Percentiles rank a stretch among this genome's conserved stretches.
Evolutionary conservation across 495 filamentous ascomycete genomes (phyloP).

Genomic region (Daldinia caldariorum): DNA sequence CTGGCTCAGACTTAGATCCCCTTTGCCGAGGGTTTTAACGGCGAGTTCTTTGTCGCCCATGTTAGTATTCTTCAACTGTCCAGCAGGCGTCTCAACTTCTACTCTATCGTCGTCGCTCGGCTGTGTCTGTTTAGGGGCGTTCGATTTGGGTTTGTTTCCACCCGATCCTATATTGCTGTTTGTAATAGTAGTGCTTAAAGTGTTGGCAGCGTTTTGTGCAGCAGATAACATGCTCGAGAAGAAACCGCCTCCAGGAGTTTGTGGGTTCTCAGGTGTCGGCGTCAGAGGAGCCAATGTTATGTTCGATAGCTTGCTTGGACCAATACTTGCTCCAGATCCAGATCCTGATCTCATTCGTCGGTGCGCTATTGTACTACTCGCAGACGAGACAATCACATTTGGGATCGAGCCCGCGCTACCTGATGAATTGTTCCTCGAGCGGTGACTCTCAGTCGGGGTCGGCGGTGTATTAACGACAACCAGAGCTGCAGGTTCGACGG

Average conservation of each 20-base stretch:
- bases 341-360: conserved; percentile 67
- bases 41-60: conserved; percentile 73
- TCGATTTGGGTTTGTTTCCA: conserved; percentile 53
- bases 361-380: conserved; percentile 78
- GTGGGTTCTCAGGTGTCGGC: conserved; percentile 68
- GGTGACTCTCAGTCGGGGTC: conserved; percentile 58
- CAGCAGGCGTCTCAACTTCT: conserved; percentile 58
- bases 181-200: conserved; percentile 79
- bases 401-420: conserved; percentile 39
- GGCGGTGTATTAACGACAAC: conserved; percentile 67
- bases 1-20: conserved; percentile 87
- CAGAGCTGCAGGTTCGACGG: conserved; percentile 52
- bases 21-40: conserved; percentile 88
- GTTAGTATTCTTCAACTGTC: conserved; percentile 47
- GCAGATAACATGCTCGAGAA: conserved; percentile 93
- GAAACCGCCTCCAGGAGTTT: conserved; percentile 70
- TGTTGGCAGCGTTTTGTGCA: conserved; percentile 93
- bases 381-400: conserved; percentile 51
- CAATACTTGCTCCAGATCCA: conserved; percentile 67
- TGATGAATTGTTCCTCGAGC: conserved; percentile 41
- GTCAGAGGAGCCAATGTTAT: conserved; percentile 76
- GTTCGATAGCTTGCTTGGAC: conserved; percentile 91
- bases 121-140: conserved; percentile 49
- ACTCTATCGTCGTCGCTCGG: conserved; percentile 53
- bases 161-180: conserved; percentile 62